Evolutionary conservation across 768 basidiomycete genomes (phyloP).

Genomic region (Ephemerocybe angulata): DNA sequence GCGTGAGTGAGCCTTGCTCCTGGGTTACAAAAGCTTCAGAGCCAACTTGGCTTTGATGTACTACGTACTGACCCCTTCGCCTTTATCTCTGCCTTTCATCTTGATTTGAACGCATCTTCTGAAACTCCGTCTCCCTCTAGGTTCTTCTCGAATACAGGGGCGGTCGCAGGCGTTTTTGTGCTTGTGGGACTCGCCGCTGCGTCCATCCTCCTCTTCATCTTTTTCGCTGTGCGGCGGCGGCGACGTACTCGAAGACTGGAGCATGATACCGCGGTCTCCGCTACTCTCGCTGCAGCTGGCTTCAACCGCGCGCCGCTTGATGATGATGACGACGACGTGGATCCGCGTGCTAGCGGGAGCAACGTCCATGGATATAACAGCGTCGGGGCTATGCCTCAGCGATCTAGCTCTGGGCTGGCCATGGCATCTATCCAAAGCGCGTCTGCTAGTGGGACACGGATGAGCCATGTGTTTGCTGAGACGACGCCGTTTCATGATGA

Average conservation of each 20-base stretch:
- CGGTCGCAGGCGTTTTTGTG: conserved; percentile 88
- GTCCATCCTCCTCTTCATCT: conserved; percentile 62
- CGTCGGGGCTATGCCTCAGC: conserved; percentile 5
- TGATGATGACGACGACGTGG: conserved; percentile 43
- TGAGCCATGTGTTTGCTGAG: conserved; percentile 36
- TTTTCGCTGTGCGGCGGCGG: conserved; percentile 68
- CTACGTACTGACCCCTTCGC: neutral
- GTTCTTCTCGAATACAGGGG: conserved; percentile 87
- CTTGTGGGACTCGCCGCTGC: conserved; percentile 80
- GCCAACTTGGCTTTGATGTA: conserved; percentile 2
- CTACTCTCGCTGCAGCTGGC: conserved; percentile 67
- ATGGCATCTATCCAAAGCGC: conserved; percentile 18
- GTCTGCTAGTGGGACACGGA: conserved; percentile 19
- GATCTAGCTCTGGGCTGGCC: conserved; percentile 16
- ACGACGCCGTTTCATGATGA: conserved; percentile 31
- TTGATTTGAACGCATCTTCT: neutral
- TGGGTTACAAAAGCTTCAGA: conserved; percentile 3
- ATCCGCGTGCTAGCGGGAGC: conserved; percentile 11
- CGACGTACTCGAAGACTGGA: conserved; percentile 59
- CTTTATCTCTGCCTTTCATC: neutral
- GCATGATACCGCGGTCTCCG: conserved; percentile 68
- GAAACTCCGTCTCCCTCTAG: conserved; percentile 31
- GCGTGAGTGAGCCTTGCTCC: conserved; percentile 42
- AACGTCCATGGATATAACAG: conserved; percentile 6
- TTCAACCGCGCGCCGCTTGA: conserved; percentile 64